Base-by-base conservation (phyloP, 768 basidiomycete genomes). In the Panus rudis region DNA sequence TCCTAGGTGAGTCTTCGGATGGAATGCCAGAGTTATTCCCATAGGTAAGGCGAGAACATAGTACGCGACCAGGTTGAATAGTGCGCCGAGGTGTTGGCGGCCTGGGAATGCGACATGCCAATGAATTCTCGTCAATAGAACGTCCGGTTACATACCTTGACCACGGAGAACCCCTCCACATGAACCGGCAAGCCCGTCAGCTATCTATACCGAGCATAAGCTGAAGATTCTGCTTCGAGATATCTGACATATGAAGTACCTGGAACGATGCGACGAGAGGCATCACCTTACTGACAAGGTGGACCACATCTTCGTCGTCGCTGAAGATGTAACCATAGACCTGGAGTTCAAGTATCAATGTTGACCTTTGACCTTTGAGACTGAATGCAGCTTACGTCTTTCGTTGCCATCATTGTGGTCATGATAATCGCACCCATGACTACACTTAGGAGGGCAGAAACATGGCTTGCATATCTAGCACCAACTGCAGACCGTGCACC, bases 41-140 rank as follows among this genome's bases (percentile, higher is more conserved):
- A 77, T 55, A 0, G 76, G 76, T 2, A 77, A 57, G 4, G 74
- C 76, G 27, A 78, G 54, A 1, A 75, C 63, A 45, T 77, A 78
- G 56, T 78, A 78, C 27, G 84, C 83, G 13, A 84, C 61, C 20
- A 83, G 56, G 55, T 88, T 86, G 65, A 87, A 85, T 6, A 78
- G 52, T 6, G 85, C 84, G 6, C 84, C 85, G 14, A 87, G 71
- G 47, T 81, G 78, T 56, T 88, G 85, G 16, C 81, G 59, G 6
- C 67, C 69, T 64, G 50, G 41, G 35, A 17, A 16, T 23, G 22
- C 13, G n/a, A 14, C 14, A 24, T 11, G 10, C 13, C 25, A 4
- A 0, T 10, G 11, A 20, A 2, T 26, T 17, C 16, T 16, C 16
- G 31, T 26, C 51, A 42, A 20, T 7, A 16, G 37, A 28, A 6